Conservation (phyloP, 441 rosid genomes). For the Daphne laureola region DNA sequence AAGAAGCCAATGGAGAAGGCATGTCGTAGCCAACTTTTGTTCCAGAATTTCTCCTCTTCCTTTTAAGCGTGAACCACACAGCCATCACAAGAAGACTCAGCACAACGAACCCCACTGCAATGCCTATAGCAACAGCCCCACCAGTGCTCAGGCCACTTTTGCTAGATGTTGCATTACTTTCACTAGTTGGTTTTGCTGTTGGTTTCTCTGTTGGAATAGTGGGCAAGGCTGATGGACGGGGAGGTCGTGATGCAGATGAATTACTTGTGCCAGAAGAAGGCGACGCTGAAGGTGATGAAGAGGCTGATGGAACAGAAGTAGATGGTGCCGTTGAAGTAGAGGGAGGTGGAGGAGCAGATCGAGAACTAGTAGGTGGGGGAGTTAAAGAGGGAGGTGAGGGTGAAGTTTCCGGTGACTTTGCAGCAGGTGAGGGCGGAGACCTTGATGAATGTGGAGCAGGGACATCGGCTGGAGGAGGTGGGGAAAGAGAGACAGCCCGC, state of each 20-base stretch:
- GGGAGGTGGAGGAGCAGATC: slow-evolving; percentile 33
- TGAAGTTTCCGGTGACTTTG: slow-evolving; percentile 34
- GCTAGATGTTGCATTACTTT: slow-evolving; percentile 17
- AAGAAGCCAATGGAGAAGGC: slow-evolving; percentile 72
- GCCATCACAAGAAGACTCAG: slow-evolving; percentile 56
- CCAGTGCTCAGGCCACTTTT: slow-evolving; percentile 36
- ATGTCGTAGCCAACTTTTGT: slow-evolving; percentile 47
- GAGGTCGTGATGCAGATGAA: slow-evolving; percentile 27
- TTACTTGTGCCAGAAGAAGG: slow-evolving; percentile 47
- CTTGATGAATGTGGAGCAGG: slow-evolving; percentile 28
- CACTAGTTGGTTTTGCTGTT: slow-evolving; percentile 46
- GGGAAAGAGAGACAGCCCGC: slow-evolving; percentile 33
- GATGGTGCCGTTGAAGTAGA: slow-evolving; percentile 35
- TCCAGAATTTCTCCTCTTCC: slow-evolving; percentile 42
- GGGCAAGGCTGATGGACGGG: slow-evolving; percentile 32
- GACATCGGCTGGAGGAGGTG: slow-evolving; percentile 35
- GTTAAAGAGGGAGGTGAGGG: slow-evolving; percentile 35
- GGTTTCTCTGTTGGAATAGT: slow-evolving; percentile 52
- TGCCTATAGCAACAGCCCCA: slow-evolving; percentile 52
- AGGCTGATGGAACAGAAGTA: slow-evolving; percentile 33
- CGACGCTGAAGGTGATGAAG: slow-evolving; percentile 27
- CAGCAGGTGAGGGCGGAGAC: slow-evolving; percentile 32
- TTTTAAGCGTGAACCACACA: slow-evolving; percentile 51
- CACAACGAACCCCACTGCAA: slow-evolving; percentile 44
- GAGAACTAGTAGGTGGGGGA: slow-evolving; percentile 29